Conservation (phyloP, 208 protist species). For the Trypanosoma boissoni region DNA sequence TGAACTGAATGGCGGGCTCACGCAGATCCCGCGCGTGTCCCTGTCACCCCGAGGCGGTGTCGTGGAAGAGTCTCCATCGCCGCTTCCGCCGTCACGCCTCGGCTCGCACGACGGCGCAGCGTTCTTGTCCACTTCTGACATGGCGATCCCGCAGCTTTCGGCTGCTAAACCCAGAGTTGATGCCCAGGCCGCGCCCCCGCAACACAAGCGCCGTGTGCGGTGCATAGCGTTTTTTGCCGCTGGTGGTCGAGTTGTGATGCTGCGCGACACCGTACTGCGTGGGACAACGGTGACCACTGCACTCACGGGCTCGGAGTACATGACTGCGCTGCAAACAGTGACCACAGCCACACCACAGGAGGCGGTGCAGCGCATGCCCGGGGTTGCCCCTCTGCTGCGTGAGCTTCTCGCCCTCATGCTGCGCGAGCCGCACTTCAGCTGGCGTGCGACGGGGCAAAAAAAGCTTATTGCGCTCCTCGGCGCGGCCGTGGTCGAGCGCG, state of each 20-base stretch:
- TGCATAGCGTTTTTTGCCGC: slow-evolving; percentile 22
- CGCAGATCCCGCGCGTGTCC: too few relatives aligned
- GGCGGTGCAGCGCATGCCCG: slow-evolving; percentile 7
- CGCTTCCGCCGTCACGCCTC: not conserved
- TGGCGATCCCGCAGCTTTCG: too few relatives aligned
- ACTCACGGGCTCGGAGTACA: slow-evolving; percentile 4
- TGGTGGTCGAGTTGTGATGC: slow-evolving; percentile 23
- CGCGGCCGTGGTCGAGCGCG: slow-evolving; percentile 15
- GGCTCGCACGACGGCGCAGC: not conserved
- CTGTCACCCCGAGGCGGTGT: slow-evolving; percentile 5
- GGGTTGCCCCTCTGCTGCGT: slow-evolving; percentile 21
- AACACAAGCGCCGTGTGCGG: not conserved
- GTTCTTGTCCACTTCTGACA: too few relatives aligned
- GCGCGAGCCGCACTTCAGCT: slow-evolving; percentile 42
- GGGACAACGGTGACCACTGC: not conserved
- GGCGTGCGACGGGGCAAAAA: slow-evolving; percentile 46
- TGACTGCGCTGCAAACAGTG: slow-evolving; percentile 6
- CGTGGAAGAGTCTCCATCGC: not conserved
- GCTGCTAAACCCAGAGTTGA: too few relatives aligned
- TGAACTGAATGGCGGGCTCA: not conserved
- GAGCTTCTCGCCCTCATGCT: slow-evolving; percentile 41
- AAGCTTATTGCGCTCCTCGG: slow-evolving; percentile 44
- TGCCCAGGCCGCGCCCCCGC: too few relatives aligned
- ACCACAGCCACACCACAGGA: not conserved
- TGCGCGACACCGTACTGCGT: too few relatives aligned